phyloP scores from a whole-genome alignment of 75 land plant genomes.

The Pinus taeda region DNA sequence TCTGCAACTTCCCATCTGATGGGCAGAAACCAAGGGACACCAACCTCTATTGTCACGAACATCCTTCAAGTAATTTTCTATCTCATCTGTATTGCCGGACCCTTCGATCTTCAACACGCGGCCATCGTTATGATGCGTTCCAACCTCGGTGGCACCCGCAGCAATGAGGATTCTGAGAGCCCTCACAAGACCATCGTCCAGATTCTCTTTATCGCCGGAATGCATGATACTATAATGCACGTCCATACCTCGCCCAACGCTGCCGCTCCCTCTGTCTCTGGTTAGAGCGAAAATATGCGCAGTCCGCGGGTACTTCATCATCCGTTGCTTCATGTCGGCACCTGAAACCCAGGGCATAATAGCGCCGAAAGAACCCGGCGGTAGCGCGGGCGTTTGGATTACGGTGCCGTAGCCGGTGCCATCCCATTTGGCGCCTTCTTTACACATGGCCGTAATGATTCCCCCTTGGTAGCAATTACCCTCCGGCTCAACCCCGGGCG shows the following conservation, averaged over 20 bases:
- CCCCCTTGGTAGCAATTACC: conserved; percentile 71
- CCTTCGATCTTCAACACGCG: conserved; percentile 35
- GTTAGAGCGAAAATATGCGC: conserved; percentile 47
- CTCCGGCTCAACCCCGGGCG: conserved; percentile 16
- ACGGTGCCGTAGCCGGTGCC: conserved; percentile 13
- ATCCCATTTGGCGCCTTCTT: conserved; percentile 13
- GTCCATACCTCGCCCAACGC: conserved; percentile 16
- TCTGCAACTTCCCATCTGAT: conserved; percentile 90
- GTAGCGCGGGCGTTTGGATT: conserved; percentile 51
- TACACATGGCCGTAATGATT: conserved; percentile 70
- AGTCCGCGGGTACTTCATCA: conserved; percentile 52
- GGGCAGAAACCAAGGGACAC: conserved; percentile 57
- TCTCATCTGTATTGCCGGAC: conserved; percentile 17
- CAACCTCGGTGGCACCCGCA: conserved; percentile 81
- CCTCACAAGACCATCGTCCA: conserved; percentile 41
- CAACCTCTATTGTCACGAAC: conserved; percentile 28
- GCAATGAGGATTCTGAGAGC: conserved; percentile 64
- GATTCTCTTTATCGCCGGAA: conserved; percentile 27
- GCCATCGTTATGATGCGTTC: conserved; percentile 56
- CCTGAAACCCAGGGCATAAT: conserved; percentile 71
- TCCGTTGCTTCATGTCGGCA: conserved; percentile 48
- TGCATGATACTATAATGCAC: conserved; percentile 25
- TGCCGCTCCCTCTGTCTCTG: conserved; percentile 54
- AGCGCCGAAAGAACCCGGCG: conserved; percentile 44
- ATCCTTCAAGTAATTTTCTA: conserved; percentile 45